Conservation (phyloP, 768 basidiomycete species). For the Xanthoconium stramineum region DNA sequence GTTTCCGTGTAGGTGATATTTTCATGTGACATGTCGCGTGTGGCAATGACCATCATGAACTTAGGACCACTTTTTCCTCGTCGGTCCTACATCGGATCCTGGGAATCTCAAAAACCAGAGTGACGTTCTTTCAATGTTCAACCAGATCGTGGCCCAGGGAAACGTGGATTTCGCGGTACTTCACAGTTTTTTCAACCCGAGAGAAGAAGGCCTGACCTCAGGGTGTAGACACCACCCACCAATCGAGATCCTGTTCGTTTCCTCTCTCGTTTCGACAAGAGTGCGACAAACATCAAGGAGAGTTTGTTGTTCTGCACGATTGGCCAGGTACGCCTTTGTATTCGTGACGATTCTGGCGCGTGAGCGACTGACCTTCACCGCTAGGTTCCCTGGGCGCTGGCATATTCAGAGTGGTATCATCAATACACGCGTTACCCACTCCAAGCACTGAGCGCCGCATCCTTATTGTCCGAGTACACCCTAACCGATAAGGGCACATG, state of each 20-base stretch:
- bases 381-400: conserved; percentile 53
- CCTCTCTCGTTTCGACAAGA: conserved; percentile 56
- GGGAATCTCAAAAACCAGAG: conserved; percentile 37
- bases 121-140: conserved; percentile 41
- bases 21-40: not conserved
- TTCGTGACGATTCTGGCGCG: not conserved
- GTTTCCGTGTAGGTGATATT: conserved; percentile 39
- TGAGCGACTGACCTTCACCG: not conserved
- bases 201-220: not conserved
- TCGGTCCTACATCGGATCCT: conserved; percentile 47
- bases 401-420: conserved; percentile 57
- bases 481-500: conserved; percentile 50
- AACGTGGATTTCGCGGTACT: conserved; percentile 41
- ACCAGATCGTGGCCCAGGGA: conserved; percentile 43
- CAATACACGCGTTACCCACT: conserved; percentile 53
- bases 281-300: conserved; percentile 59
- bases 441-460: conserved; percentile 46
- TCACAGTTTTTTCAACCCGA: not conserved
- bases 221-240: conserved; percentile 27
- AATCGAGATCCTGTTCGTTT: conserved; percentile 42
- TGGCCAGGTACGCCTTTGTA: conserved; percentile 38
- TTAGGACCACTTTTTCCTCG: conserved; percentile 51
- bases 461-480: conserved; percentile 49
- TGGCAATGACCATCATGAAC: not conserved
- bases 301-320: conserved; percentile 46